These are phyloP conservation scores for Cymodocea nodosa DNA, from an alignment of 116 monocot genomes.

Conservation along the genomic window DNA sequence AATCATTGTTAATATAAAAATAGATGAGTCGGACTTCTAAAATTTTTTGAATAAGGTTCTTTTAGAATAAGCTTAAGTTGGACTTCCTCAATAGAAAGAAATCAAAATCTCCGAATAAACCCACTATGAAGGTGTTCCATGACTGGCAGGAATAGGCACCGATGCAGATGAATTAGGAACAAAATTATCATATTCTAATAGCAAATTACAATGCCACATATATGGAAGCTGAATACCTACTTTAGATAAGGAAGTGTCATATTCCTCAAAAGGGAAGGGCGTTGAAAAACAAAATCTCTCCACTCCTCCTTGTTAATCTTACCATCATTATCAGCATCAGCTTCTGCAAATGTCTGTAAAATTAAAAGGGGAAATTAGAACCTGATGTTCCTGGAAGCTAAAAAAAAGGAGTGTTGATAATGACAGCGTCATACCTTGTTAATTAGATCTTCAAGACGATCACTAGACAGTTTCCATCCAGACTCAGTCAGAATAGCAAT, in stretches of 20 bases:
- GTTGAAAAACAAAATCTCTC: constrained; percentile 52
- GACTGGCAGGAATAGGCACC: no score
- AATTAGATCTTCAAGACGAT: constrained; percentile 58
- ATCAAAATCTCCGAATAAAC: no score
- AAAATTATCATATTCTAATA: background rate
- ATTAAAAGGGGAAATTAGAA: no score
- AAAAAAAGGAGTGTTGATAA: no score
- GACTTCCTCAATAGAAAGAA: no score
- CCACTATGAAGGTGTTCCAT: no score
- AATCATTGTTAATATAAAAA: no score
- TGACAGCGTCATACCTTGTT: constrained; percentile 30
- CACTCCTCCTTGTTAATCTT: constrained; percentile 79
- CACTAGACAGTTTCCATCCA: constrained; percentile 42
- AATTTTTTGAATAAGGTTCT: no score
- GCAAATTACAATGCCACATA: background rate
- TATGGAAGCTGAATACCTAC: constrained; percentile 18
- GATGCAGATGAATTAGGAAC: no score
- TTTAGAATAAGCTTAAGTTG: no score
- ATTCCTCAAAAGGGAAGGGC: constrained; percentile 76
- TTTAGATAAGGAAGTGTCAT: constrained; percentile 78
- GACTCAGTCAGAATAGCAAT: constrained; percentile 62
- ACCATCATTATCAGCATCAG: constrained; percentile 67
- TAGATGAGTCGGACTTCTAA: no score
- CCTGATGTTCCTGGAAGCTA: no score
- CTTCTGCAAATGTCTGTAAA: constrained; percentile 86